Evolutionary conservation across 805 yeast genomes (phyloP), one percentile per base, ranked within the genome.

Genomic region (Starmerella etchellsii): DNA sequence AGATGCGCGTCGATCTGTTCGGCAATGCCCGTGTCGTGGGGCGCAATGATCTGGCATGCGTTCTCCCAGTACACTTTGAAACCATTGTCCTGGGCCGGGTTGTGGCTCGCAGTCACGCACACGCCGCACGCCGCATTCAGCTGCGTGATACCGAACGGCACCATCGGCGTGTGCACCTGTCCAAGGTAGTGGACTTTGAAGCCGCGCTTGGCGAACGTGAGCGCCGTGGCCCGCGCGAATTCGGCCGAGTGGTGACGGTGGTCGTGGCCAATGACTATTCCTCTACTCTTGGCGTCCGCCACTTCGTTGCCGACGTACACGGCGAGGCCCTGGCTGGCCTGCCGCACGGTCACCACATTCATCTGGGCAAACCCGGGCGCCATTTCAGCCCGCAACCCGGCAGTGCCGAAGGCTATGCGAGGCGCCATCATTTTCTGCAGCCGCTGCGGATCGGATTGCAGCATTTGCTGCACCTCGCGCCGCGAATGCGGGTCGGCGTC

Each of bases 41-140:
- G 97, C 2, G 95, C 87, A 34, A 88, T 83, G 48, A 88, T 91
- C 59, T 91, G 97, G 59, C 96, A 88, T 3, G 95, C 97, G 56
- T 88, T 88, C 9, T 69, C 65, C 74, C 91, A 84, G 63, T 91
- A 88, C 1, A 88, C 97, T 56, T 88, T 88, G 62, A 83, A 88
- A 0, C 97, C 97, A 55, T 87, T 87, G 56, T 85, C 95, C 52
- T 49, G 46, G 1, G 62, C 65, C 8, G 57, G 67, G 46, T 63
- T 63, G 48, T 63, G 67, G 28, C 60, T 54, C n/a, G 64, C 64
- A 1, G 71, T 65, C 23, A 87, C 73, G 95, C 87, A 87, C 1
- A 88, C 80, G 19, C 97, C 98, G 37, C 77, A 82, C 0, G 78
- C 65, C 0, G 94, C 81, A 0, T 60, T 48, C 41, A 62, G 68